These are phyloP conservation scores for Mariannaea elegans DNA, from an alignment of 2,329 filamentous ascomycete genomes.

Conservation along the genomic window DNA sequence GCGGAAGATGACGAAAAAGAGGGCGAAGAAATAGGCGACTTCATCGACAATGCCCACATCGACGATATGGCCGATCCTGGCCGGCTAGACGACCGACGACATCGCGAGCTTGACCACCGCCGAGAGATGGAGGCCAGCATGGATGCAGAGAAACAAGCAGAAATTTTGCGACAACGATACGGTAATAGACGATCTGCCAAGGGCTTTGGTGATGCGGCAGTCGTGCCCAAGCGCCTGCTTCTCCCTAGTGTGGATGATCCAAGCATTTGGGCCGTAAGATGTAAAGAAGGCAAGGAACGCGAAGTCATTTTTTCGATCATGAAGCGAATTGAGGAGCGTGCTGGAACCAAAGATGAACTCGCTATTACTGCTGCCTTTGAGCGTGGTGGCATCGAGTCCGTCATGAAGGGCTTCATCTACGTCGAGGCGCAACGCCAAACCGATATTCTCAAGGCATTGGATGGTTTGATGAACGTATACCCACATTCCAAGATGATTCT, in stretches of 20 bases:
- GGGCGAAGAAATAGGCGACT: slow-evolving; percentile 81
- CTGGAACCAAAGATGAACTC: slow-evolving; percentile 80
- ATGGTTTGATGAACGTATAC: slow-evolving; percentile 89
- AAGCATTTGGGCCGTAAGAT: slow-evolving; percentile 92
- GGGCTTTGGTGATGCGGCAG: slow-evolving; percentile 72
- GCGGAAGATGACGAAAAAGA: slow-evolving; percentile 91
- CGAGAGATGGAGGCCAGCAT: slow-evolving; percentile 87
- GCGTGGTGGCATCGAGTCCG: slow-evolving; percentile 76
- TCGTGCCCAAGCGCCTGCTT: slow-evolving; percentile 85
- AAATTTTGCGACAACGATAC: slow-evolving; percentile 86
- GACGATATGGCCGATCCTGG: slow-evolving; percentile 86
- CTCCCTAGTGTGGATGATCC: slow-evolving; percentile 95
- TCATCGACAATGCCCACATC: slow-evolving; percentile 89
- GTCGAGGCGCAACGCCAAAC: slow-evolving; percentile 89
- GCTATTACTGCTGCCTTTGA: slow-evolving; percentile 93
- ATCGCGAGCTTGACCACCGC: slow-evolving; percentile 92
- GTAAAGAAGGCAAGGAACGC: slow-evolving; percentile 93
- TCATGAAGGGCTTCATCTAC: slow-evolving; percentile 95
- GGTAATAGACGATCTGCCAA: slow-evolving; percentile 77
- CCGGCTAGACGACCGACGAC: slow-evolving; percentile 88
- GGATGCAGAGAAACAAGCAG: slow-evolving; percentile 93
- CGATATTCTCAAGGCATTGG: slow-evolving; percentile 83
- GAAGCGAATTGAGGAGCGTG: slow-evolving; percentile 85
- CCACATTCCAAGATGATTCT: slow-evolving; percentile 86
- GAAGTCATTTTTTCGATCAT: slow-evolving; percentile 90